Conservation (phyloP, 495 filamentous ascomycete genomes). For the Penicillium paxilli region DNA sequence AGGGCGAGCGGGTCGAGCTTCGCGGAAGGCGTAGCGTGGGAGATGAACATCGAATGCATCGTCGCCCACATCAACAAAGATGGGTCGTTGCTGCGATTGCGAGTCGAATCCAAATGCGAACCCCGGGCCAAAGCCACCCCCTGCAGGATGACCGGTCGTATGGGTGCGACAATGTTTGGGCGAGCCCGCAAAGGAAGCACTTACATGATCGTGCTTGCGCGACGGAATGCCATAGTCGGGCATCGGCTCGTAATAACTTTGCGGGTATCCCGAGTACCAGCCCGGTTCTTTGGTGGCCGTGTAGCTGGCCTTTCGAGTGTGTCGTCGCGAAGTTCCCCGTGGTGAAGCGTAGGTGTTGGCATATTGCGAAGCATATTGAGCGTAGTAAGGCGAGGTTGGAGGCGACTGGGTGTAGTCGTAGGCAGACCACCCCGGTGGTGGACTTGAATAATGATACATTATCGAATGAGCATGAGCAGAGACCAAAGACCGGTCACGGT, state of each 20-base stretch:
- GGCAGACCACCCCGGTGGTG: conserved; percentile 48
- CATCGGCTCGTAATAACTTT: conserved; percentile 42
- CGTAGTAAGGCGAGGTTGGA: conserved; percentile 51
- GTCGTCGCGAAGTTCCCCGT: conserved; percentile 41
- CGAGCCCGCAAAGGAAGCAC: conserved; percentile 51
- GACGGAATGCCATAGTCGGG: conserved; percentile 51
- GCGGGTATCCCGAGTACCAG: conserved; percentile 41
- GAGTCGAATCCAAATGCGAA: conserved; percentile 25
- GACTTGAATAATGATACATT: conserved; percentile 56
- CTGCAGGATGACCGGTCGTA: conserved; percentile 39
- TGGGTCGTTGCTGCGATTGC: conserved; percentile 51
- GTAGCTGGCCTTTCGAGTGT: conserved; percentile 50
- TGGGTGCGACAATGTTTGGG: conserved; percentile 38
- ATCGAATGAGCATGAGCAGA: conserved; percentile 37
- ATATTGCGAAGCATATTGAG: conserved; percentile 45
- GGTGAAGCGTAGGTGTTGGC: conserved; percentile 42
- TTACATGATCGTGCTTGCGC: conserved; percentile 59
- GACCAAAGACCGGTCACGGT: background rate
- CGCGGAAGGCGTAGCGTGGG: conserved; percentile 35
- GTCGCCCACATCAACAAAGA: conserved; percentile 57
- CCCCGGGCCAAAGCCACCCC: conserved; percentile 42
- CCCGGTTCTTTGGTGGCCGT: conserved; percentile 40
- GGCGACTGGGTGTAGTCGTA: conserved; percentile 53
- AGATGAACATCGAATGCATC: conserved; percentile 49
- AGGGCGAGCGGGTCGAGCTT: conserved; percentile 21